Percentiles rank a stretch among this genome's conserved stretches.
Conservation (phyloP, 2,329 filamentous ascomycete genomes). For the Sarocladium oryzae region DNA sequence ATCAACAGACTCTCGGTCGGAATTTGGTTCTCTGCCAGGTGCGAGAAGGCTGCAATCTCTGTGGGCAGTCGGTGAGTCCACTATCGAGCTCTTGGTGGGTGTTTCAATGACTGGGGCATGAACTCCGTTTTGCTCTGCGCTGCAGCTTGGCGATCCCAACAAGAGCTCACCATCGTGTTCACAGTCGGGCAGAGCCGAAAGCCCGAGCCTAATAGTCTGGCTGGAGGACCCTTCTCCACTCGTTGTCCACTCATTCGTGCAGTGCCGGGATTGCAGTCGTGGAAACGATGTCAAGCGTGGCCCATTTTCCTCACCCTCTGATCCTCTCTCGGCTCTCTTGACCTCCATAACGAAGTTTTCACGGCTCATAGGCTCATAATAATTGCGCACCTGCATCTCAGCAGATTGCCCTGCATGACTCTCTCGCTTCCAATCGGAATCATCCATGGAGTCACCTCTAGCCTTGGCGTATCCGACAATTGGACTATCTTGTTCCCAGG, state of each 20-base stretch:
- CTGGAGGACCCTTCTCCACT: background rate
- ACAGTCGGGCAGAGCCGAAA: no score
- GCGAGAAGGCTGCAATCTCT: no score
- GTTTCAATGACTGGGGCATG: no score
- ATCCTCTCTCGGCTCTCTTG: background rate
- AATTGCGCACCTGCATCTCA: background rate
- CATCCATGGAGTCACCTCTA: no score
- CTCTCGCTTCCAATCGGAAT: background rate
- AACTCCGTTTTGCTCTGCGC: no score
- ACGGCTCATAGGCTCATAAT: background rate
- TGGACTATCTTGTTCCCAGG: background rate
- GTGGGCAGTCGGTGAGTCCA: no score
- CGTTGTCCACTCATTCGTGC: constrained; percentile 1
- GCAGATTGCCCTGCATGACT: background rate
- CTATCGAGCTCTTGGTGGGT: no score
- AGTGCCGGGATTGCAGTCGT: background rate
- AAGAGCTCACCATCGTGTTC: no score
- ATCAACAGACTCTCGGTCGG: background rate
- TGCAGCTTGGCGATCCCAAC: no score
- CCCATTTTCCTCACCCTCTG: background rate
- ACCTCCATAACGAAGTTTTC: no score
- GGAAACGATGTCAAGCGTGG: background rate
- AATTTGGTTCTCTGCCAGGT: background rate
- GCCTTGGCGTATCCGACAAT: no score
- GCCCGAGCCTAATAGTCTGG: background rate